phyloP scores from a whole-genome alignment of 352 stramenopile genomes.

The Pythium plurisporium region DNA sequence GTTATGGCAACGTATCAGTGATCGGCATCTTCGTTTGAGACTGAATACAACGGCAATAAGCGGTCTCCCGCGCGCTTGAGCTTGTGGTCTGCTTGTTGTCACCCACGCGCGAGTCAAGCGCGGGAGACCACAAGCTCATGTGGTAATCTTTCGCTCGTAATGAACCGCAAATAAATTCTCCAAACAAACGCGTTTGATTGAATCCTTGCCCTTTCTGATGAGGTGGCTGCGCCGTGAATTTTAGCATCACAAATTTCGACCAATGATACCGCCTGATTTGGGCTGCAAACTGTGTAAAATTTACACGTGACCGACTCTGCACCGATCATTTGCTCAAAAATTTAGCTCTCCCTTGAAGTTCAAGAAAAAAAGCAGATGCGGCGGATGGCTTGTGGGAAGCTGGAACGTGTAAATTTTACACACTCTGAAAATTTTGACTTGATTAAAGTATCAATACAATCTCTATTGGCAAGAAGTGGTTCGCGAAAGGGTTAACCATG shows the following conservation, averaged over 20 bases:
- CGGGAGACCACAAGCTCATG: not conserved
- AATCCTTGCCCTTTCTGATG: not conserved
- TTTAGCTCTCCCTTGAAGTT: slow-evolving; percentile 12
- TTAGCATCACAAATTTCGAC: not conserved
- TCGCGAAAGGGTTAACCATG: slow-evolving; percentile 8
- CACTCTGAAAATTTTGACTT: slow-evolving; percentile 7
- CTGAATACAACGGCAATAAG: too few species aligned
- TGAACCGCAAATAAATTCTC: not conserved
- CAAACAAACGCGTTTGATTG: not conserved
- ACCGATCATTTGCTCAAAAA: not conserved
- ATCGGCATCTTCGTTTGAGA: too few species aligned
- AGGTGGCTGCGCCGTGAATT: not conserved
- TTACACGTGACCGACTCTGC: slow-evolving; percentile 3
- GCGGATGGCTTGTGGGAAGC: not conserved
- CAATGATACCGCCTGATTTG: not conserved
- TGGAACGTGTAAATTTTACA: slow-evolving; percentile 9
- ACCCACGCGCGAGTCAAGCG: too few species aligned
- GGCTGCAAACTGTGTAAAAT: slow-evolving; percentile 9
- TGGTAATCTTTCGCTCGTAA: not conserved
- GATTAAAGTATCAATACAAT: slow-evolving; percentile 8
- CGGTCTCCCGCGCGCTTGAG: too few species aligned
- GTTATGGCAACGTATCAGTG: too few species aligned
- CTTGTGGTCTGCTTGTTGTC: too few species aligned
- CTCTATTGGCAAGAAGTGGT: not conserved
- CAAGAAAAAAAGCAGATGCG: slow-evolving; percentile 6